Conservation (phyloP, 495 filamentous ascomycete genomes). For the Xylaria curta region DNA sequence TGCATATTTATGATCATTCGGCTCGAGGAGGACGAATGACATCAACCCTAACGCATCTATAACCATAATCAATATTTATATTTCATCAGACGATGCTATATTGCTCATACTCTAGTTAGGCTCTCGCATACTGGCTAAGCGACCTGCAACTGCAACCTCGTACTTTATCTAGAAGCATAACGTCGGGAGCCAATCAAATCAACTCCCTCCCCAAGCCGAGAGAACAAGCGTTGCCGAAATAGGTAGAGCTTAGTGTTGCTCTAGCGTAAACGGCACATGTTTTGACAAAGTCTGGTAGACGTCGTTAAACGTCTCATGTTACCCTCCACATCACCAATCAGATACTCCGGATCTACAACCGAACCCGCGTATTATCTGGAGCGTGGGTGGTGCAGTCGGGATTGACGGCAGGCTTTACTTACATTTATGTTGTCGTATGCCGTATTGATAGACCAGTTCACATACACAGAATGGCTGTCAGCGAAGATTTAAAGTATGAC, state of each 20-base stretch:
- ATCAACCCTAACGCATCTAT: neutral
- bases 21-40: neutral
- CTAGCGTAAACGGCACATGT: constrained; percentile 3
- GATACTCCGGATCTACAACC: neutral
- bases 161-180: constrained; percentile 4
- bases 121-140: neutral
- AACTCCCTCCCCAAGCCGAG: neutral
- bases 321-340: constrained; percentile 5
- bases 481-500: neutral
- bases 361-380: neutral
- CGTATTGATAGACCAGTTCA: neutral
- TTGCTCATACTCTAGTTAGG: neutral
- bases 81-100: neutral
- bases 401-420: neutral
- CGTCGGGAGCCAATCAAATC: constrained; percentile 5
- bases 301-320: neutral
- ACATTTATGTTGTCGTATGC: neutral
- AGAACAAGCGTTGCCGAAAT: neutral
- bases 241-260: constrained; percentile 3
- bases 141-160: neutral
- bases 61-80: neutral
- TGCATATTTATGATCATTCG: neutral
- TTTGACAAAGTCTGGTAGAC: constrained; percentile 1
- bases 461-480: neutral
- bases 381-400: neutral